A percentile compares a stretch with the other conserved stretches of the same genome.
These are phyloP conservation scores for Tricholoma flavovirens DNA, from an alignment of 768 basidiomycete genomes.

Conservation along the genomic window DNA sequence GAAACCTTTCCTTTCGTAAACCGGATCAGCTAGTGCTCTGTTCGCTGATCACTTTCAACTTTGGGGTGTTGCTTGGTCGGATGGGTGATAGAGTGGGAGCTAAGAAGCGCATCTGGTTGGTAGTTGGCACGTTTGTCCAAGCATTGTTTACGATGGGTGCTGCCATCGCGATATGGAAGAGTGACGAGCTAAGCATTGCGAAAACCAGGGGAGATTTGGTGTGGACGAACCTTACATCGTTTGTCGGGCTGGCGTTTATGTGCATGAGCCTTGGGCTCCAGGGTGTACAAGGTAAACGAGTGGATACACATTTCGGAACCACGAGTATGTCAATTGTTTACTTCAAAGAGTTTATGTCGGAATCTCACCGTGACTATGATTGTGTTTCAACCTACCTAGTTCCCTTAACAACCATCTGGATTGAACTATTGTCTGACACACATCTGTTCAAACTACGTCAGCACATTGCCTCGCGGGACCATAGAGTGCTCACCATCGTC, in stretches of 20 bases:
- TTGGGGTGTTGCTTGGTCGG: conserved; percentile 73
- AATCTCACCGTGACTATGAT: background rate
- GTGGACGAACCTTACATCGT: conserved; percentile 64
- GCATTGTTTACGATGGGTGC: conserved; percentile 70
- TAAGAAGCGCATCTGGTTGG: conserved; percentile 70
- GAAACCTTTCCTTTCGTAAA: conserved; percentile 61
- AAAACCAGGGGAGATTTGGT: conserved; percentile 51
- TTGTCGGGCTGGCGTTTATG: conserved; percentile 73
- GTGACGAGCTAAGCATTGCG: conserved; percentile 50
- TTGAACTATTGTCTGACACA: conserved; percentile 80
- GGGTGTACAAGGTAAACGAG: conserved; percentile 77
- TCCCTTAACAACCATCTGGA: conserved; percentile 84
- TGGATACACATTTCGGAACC: conserved; percentile 77
- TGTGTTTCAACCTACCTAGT: conserved; percentile 33
- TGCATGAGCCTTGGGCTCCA: conserved; percentile 81
- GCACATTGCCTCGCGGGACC: conserved; percentile 56
- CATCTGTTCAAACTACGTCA: conserved; percentile 55
- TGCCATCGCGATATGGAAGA: conserved; percentile 67
- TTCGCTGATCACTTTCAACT: conserved; percentile 66
- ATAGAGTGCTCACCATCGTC: conserved; percentile 58
- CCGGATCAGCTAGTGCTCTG: conserved; percentile 80
- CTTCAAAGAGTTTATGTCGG: background rate
- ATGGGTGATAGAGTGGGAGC: conserved; percentile 76
- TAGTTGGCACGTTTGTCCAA: conserved; percentile 65
- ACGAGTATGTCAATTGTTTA: conserved; percentile 46